These are phyloP conservation scores for Ophiobolus disseminans DNA, from an alignment of 2,329 filamentous ascomycete species.

Conservation along the genomic window DNA sequence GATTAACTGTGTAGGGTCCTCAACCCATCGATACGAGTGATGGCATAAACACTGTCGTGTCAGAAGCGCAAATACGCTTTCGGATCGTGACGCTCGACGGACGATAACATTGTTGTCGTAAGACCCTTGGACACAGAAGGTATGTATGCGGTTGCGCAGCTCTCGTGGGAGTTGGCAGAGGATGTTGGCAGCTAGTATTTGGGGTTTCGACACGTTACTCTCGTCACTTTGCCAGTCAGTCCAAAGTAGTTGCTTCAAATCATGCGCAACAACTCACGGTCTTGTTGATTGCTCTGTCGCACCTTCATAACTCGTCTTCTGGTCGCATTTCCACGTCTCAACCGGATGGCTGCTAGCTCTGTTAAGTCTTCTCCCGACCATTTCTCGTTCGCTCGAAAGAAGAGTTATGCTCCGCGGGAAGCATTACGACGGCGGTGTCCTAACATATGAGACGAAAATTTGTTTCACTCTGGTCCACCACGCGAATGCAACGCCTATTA, in stretches of 20 bases:
- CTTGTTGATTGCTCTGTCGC: no score
- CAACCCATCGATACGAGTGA: slow-evolving; percentile 25
- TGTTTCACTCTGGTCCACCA: not conserved
- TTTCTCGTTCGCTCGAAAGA: not conserved
- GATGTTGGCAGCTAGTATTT: slow-evolving; percentile 4
- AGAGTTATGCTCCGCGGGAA: not conserved
- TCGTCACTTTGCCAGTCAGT: not conserved
- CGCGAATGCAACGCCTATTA: not conserved
- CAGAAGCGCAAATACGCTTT: slow-evolving; percentile 12
- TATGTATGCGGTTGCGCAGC: slow-evolving; percentile 26
- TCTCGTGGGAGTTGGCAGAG: slow-evolving; percentile 26
- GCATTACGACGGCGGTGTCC: not conserved
- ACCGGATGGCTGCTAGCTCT: no score
- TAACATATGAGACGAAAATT: slow-evolving; percentile 1
- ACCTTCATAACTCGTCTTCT: no score
- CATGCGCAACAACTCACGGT: no score
- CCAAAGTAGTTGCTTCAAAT: not conserved
- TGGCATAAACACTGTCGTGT: slow-evolving; percentile 18
- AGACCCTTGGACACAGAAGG: slow-evolving; percentile 22
- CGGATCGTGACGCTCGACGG: slow-evolving; percentile 6
- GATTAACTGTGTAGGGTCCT: slow-evolving; percentile 17
- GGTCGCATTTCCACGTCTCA: no score
- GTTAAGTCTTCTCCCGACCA: no score
- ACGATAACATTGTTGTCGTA: slow-evolving; percentile 31
- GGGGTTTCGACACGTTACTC: not conserved